Conservation (phyloP, 441 rosid genomes). For the Syzygium syzygioides region DNA sequence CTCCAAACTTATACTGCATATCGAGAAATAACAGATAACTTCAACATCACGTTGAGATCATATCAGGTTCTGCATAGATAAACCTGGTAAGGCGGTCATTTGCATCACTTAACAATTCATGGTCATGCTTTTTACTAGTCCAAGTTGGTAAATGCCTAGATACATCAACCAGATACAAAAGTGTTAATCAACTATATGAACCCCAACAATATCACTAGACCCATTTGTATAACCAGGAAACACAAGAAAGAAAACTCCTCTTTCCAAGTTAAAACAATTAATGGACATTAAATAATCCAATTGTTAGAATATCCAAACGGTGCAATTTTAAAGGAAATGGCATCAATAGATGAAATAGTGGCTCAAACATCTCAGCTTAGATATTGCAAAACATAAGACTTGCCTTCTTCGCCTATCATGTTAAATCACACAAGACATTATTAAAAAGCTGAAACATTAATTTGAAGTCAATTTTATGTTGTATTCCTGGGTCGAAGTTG, state of each 20-base stretch:
- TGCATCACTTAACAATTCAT: not conserved
- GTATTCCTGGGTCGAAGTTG: not conserved
- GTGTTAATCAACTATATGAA: not conserved
- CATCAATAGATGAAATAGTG: not conserved
- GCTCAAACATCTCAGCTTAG: not conserved
- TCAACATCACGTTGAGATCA: not conserved
- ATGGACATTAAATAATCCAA: not conserved
- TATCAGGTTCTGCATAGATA: not conserved
- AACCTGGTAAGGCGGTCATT: not conserved
- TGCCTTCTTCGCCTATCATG: not conserved
- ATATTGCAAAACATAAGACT: not conserved
- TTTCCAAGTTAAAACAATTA: not conserved
- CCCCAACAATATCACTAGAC: not conserved
- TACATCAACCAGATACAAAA: not conserved
- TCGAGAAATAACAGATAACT: not conserved
- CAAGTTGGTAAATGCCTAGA: not conserved
- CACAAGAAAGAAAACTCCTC: not conserved
- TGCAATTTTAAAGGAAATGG: not conserved
- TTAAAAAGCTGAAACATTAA: not conserved
- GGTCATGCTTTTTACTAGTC: not conserved
- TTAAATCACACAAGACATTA: not conserved
- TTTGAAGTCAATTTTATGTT: not conserved
- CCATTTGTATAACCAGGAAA: not conserved
- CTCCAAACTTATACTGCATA: conserved; percentile 60
- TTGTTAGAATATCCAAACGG: not conserved